These are phyloP conservation scores for Yarrowia hollandica DNA, from an alignment of 805 yeast genomes.

Conservation along the genomic window DNA sequence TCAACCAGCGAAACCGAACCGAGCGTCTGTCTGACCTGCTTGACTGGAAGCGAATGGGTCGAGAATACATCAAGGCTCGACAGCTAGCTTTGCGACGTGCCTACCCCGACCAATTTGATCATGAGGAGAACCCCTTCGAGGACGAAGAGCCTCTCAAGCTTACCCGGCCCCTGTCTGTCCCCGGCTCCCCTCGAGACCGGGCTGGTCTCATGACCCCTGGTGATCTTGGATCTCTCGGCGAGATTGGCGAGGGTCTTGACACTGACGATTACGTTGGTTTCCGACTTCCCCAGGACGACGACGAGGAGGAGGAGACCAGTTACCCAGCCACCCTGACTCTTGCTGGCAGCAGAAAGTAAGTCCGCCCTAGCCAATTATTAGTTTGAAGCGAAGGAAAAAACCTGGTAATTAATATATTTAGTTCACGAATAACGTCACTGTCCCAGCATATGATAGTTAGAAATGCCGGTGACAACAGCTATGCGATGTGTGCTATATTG, in stretches of 20 bases:
- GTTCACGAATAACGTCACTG: no score
- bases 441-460: no score
- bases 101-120: constrained; percentile 74
- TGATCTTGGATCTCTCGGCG: constrained; percentile 94
- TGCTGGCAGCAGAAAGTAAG: constrained; percentile 17
- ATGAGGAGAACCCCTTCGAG: constrained; percentile 44
- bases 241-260: constrained; percentile 66
- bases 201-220: constrained; percentile 93
- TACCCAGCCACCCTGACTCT: constrained; percentile 36
- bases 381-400: no score
- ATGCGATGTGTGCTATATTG: no score
- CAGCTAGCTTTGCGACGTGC: constrained; percentile 90
- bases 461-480: no score
- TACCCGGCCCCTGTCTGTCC: constrained; percentile 91
- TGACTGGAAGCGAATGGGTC: constrained; percentile 98
- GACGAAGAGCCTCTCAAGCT: constrained; percentile 50
- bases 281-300: constrained; percentile 45
- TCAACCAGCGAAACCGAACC: constrained; percentile 95
- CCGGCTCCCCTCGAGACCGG: constrained; percentile 87
- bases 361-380: no score
- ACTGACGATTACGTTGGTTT: constrained; percentile 71
- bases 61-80: constrained; percentile 93
- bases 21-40: constrained; percentile 88
- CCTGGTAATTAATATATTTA: constrained; percentile 1
- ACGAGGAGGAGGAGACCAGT: constrained; percentile 39